These are phyloP conservation scores for Pichia exigua DNA, from an alignment of 805 yeast species.

Conservation along the genomic window DNA sequence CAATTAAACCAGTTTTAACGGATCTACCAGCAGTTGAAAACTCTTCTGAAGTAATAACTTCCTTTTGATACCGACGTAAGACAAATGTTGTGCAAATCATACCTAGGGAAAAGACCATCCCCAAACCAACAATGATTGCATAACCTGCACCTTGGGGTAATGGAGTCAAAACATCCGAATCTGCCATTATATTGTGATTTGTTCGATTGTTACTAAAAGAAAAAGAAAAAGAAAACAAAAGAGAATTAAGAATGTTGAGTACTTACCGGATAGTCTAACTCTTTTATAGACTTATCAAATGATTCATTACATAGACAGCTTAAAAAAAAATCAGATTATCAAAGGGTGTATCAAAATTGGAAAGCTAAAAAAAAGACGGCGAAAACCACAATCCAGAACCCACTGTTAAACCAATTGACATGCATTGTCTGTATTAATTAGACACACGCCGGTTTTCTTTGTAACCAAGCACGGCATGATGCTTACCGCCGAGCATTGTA, in stretches of 20 bases:
- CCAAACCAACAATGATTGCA: conserved; percentile 84
- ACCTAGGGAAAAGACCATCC: conserved; percentile 58
- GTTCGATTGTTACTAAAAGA: not conserved
- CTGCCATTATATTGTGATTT: not conserved
- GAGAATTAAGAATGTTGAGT: no score
- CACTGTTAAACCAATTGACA: no score
- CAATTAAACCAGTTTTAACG: conserved; percentile 75
- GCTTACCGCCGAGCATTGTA: no score
- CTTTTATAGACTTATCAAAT: not conserved
- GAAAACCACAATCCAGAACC: no score
- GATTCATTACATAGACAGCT: no score
- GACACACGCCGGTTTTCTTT: no score
- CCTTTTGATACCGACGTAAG: conserved; percentile 72
- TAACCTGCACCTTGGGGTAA: conserved; percentile 75
- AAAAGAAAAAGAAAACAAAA: no score
- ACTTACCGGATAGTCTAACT: not conserved
- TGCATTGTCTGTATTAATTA: no score
- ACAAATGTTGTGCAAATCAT: conserved; percentile 72
- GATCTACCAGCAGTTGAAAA: conserved; percentile 89
- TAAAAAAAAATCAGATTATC: no score
- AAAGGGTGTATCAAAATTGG: no score
- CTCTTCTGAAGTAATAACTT: conserved; percentile 86
- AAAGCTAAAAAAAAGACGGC: no score
- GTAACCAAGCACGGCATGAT: no score
- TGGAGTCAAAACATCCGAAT: conserved; percentile 4